A percentile compares a stretch with the other conserved stretches of the same genome.
phyloP scores from a whole-genome alignment of 2,329 filamentous ascomycete species.

The Trichophyton mentagrophytes region DNA sequence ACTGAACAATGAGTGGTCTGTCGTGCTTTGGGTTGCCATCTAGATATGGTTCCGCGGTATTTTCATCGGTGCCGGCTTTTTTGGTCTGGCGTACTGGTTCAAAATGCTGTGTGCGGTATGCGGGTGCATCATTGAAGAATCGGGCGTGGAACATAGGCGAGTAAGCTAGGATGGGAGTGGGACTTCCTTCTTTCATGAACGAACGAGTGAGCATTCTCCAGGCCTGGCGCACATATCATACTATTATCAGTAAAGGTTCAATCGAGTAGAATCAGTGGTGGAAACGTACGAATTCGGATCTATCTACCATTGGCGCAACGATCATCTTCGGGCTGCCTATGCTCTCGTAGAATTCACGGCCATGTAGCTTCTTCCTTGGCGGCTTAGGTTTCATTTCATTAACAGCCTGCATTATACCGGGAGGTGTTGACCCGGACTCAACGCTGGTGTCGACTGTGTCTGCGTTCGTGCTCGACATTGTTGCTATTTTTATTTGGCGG shows the following conservation, averaged over 20 bases:
- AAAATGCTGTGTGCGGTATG: conserved; percentile 70
- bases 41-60: conserved; percentile 42
- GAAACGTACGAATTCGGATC: conserved; percentile 79
- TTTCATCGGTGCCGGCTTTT: conserved; percentile 4
- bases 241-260: not conserved
- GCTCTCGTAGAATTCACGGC: conserved; percentile 85
- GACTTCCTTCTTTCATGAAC: conserved; percentile 58
- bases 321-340: conserved; percentile 84
- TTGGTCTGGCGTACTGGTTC: conserved; percentile 44
- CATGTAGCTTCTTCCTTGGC: conserved; percentile 51
- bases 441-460: too few relatives aligned
- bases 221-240: conserved; percentile 46
- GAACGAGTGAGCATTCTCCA: conserved; percentile 96
- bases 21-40: conserved; percentile 80
- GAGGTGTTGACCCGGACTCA: not conserved
- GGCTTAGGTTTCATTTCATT: not conserved
- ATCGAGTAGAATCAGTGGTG: conserved; percentile 8
- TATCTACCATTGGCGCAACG: conserved; percentile 94
- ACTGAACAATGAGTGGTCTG: conserved; percentile 87
- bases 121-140: conserved; percentile 62
- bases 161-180: conserved; percentile 64
- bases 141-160: conserved; percentile 94
- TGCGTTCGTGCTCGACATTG: not conserved
- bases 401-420: not conserved
- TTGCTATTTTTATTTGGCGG: not conserved